Base-by-base conservation (phyloP, 441 rosid species). In the Codiaeum variegatum region DNA sequence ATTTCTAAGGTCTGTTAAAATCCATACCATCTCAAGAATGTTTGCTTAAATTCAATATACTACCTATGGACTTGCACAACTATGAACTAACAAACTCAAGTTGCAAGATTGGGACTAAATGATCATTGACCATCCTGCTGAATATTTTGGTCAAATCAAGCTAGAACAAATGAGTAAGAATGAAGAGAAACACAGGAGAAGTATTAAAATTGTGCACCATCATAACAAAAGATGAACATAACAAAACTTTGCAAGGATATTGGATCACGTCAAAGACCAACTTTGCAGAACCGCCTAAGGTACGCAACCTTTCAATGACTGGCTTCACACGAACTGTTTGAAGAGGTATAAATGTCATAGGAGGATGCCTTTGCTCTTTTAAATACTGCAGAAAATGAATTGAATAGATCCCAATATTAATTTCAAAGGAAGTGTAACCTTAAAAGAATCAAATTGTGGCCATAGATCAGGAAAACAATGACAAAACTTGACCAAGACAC, bases 301-400 rank as follows among this genome's bases (percentile, higher is more conserved):
- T 83, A 76, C 98, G 95, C 77, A 93, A 77, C 85, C 94, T 85
- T 84, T 96, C 99, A 70, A 77, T 55, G 58, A 93, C 81, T 72
- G 93, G 93, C 89, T 96, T 96, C 71, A 93, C 95, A 73, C 98
- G 98, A 75, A 93, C 91, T 26, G 99, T 88, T 78, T 86, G 97
- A 81, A 93, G 93, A 59, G 99, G 99, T 75, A 93, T 90, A 85
- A 96, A 96, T 73, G 98, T 96, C 88, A 84, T 91, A 72, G 99
- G 98, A 81, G 99, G 98, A 89, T 93, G 97, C 88, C 99, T 84
- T 79, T 92, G 95, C 77, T 96, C 97, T 88, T 93, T 96, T 84
- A 96, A 83, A 83, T 93, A 93, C 99, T 96, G 97, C 83, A 85
- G 64, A 80, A 69, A 77, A 65, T 76, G 82, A 80, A 74, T 49